phyloP scores from a whole-genome alignment of 306 rosid species.

The Vachellia collinsii region DNA sequence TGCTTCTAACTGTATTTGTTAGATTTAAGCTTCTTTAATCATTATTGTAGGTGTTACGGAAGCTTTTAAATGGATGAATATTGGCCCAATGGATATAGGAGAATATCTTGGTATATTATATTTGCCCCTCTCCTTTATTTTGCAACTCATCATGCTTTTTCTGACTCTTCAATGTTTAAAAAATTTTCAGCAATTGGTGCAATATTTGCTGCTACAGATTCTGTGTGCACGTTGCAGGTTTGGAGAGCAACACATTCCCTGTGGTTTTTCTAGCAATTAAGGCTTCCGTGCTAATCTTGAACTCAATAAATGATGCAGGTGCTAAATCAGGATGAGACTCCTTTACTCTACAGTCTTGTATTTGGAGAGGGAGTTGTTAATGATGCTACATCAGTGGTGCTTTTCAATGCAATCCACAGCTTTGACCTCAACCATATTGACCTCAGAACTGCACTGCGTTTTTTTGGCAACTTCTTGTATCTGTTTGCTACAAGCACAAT shows the following conservation, averaged over 20 bases:
- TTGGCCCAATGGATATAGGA: slow-evolving; percentile 70
- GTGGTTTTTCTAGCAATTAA: slow-evolving; percentile 30
- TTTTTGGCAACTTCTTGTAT: slow-evolving; percentile 78
- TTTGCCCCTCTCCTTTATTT: slow-evolving; percentile 20
- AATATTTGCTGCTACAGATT: slow-evolving; percentile 97
- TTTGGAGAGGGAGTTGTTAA: slow-evolving; percentile 99
- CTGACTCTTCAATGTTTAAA: slow-evolving; percentile 27
- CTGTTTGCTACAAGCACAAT: slow-evolving; percentile 76
- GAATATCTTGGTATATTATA: slow-evolving; percentile 74
- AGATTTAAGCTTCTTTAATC: slow-evolving; percentile 34
- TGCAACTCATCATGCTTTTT: slow-evolving; percentile 27
- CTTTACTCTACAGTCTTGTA: slow-evolving; percentile 95
- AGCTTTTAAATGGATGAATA: slow-evolving; percentile 70
- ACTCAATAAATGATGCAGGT: slow-evolving; percentile 62
- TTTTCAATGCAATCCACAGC: slow-evolving; percentile 93
- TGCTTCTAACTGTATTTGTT: slow-evolving; percentile 13
- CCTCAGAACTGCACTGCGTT: slow-evolving; percentile 58
- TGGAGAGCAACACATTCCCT: slow-evolving; percentile 32
- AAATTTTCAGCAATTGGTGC: slow-evolving; percentile 83
- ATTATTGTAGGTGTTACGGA: slow-evolving; percentile 67
- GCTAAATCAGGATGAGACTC: slow-evolving; percentile 95
- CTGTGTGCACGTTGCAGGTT: slow-evolving; percentile 99
- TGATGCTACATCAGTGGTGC: slow-evolving; percentile 98
- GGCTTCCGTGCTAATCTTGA: slow-evolving; percentile 32
- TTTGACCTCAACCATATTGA: slow-evolving; percentile 77